Conservation (phyloP, 225 moss, liverwort and hornwort genomes). For the Lunularia cruciata region DNA sequence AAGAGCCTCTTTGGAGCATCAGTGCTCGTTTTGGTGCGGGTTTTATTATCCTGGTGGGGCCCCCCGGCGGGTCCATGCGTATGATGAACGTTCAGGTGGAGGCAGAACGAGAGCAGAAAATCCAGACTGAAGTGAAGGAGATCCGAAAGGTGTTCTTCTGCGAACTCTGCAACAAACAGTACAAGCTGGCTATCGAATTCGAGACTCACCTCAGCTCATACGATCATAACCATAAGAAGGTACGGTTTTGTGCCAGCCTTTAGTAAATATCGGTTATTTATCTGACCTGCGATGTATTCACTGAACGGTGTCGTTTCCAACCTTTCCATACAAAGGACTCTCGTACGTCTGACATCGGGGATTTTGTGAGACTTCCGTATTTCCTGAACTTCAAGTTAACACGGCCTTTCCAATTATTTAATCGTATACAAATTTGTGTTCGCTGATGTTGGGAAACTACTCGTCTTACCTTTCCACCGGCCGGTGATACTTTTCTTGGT, state of each 20-base stretch:
- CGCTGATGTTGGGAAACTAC: too few species aligned
- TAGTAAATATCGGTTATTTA: too few species aligned
- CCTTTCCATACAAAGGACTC: too few species aligned
- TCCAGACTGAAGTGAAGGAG: constrained; percentile 98
- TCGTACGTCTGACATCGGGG: too few species aligned
- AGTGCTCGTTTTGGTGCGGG: constrained; percentile 94
- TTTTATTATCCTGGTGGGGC: constrained; percentile 96
- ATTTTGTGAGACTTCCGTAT: too few species aligned
- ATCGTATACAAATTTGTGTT: too few species aligned
- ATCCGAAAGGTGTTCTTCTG: constrained; percentile 94
- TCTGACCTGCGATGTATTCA: too few species aligned
- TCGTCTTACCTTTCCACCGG: too few species aligned
- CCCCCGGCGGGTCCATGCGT: constrained; percentile 85
- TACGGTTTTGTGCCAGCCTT: constrained; percentile 14
- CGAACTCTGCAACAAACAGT: constrained; percentile 99
- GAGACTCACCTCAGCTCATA: constrained; percentile 98
- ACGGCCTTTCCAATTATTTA: too few species aligned
- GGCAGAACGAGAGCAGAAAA: constrained; percentile 99
- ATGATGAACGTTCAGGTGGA: constrained; percentile 87
- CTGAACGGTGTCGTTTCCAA: too few species aligned
- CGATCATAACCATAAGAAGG: constrained; percentile 99
- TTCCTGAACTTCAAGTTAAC: too few species aligned
- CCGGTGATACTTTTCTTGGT: too few species aligned
- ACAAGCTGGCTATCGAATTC: constrained; percentile 94
- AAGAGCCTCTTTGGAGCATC: constrained; percentile 66